Evolutionary conservation across 2,329 filamentous ascomycete species (phyloP), one percentile per base, ranked within the genome.

Genomic region (Epichloe amarillans): DNA sequence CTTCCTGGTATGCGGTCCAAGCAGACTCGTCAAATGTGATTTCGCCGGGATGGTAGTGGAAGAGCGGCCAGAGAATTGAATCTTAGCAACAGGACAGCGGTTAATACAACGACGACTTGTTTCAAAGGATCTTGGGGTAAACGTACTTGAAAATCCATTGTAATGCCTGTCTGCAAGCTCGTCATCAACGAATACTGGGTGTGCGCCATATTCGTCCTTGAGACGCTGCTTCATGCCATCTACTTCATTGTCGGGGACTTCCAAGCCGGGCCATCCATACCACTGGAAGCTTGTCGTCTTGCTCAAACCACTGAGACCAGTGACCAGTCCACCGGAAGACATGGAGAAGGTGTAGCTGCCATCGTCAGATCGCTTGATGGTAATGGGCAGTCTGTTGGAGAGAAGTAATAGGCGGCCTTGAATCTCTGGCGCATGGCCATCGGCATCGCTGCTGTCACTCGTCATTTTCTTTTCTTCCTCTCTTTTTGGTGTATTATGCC

Each of bases 31-130:
- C 90, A 66, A 97, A 97, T 43, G 89, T 95, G 61, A 97, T 96
- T 74, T 97, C 91, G 64, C 91, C 91, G 47, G 93, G 91, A 69
- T 98, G 93, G 71, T 97, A 97, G 72, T 97, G 93, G 74, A 98
- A 95, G 39, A 98, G 82, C 3, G 93, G 93, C 93, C 93, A 98
- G 54, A 98, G 83, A 66, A 97, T 97, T 7, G 88, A 94, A 69
- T 98, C 88, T 91, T 58, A 11, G 21, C 3, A 17, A 10, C n/a
- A 14, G 39, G 15, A 38, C 5, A 33, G 26, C 2, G n/a, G 17
- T 51, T 23, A 51, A 44, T 30, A 41, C 8, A 8, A 12, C 10
- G 2, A 45, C 8, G 12, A 36, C 17, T 36, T 55, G 21, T 33
- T 21, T 6, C 3, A n/a, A 17, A 17, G 21, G 10, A 15, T 6